Evolutionary conservation across 495 filamentous ascomycete species (phyloP).

Genomic region (Jackrogersella multiformis): DNA sequence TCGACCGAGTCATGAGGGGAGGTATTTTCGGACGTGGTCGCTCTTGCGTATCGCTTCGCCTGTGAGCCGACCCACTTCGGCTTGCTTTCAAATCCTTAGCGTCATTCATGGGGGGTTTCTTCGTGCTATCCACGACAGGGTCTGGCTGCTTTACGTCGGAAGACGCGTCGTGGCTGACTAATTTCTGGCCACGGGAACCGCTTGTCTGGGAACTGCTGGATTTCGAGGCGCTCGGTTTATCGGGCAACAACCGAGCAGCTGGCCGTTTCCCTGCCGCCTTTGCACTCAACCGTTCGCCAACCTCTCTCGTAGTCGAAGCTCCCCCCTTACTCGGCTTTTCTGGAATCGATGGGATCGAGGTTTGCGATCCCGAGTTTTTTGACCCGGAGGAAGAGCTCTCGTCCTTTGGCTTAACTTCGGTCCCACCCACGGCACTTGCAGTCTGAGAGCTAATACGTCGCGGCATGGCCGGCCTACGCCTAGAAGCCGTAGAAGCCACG

Average conservation of each 20-base stretch:
- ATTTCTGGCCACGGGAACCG: not conserved
- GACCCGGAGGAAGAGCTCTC: constrained; percentile 30
- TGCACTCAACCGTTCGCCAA: constrained; percentile 35
- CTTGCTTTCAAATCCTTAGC: constrained; percentile 13
- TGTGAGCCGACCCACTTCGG: constrained; percentile 28
- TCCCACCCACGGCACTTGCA: constrained; percentile 37
- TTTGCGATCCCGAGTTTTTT: constrained; percentile 36
- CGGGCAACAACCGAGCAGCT: constrained; percentile 14
- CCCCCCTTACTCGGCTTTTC: constrained; percentile 28
- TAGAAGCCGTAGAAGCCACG: constrained; percentile 49
- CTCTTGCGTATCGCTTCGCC: constrained; percentile 35
- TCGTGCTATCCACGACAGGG: constrained; percentile 9
- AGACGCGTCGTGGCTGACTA: not conserved
- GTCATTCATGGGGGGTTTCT: constrained; percentile 10
- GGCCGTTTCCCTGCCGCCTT: constrained; percentile 55
- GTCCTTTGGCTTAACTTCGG: constrained; percentile 40
- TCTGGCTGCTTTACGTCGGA: constrained; percentile 6
- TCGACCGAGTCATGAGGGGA: constrained; percentile 45
- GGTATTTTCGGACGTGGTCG: constrained; percentile 22
- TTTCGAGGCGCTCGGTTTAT: constrained; percentile 25
- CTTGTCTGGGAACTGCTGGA: constrained; percentile 25
- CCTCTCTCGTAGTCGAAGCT: constrained; percentile 9
- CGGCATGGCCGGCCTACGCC: constrained; percentile 49
- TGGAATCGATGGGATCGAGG: constrained; percentile 20
- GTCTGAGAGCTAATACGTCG: constrained; percentile 57